A percentile compares a stretch with the other conserved stretches of the same genome.
Evolutionary conservation across 352 stramenopile species (phyloP).

Genomic region (Phytophthora capsici): DNA sequence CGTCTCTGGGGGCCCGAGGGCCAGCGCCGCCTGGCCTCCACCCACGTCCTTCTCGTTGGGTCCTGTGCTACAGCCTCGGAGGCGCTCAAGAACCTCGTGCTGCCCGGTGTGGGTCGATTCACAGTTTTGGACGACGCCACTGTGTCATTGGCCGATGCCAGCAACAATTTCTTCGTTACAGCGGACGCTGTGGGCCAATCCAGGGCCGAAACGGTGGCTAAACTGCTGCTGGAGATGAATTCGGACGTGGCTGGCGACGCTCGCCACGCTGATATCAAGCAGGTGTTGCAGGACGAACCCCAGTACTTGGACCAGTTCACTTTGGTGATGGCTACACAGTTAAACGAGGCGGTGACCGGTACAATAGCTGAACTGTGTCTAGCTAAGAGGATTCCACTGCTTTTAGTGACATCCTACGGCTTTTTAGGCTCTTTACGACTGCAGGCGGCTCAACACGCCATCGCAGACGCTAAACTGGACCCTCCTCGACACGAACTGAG

Average conservation of each 20-base stretch:
- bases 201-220: slow-evolving; percentile 80
- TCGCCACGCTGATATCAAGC: slow-evolving; percentile 50
- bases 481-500: slow-evolving; percentile 89
- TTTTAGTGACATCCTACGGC: slow-evolving; percentile 91
- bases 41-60: slow-evolving; percentile 92
- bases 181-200: slow-evolving; percentile 54
- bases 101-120: slow-evolving; percentile 91
- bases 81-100: slow-evolving; percentile 98
- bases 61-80: slow-evolving; percentile 94
- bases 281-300: slow-evolving; percentile 63
- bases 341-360: slow-evolving; percentile 64
- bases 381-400: slow-evolving; percentile 72
- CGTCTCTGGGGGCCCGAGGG: slow-evolving; percentile 97
- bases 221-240: slow-evolving; percentile 97
- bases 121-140: slow-evolving; percentile 93
- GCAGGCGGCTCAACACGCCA: slow-evolving; percentile 83
- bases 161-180: slow-evolving; percentile 96
- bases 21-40: slow-evolving; percentile 89
- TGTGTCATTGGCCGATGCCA: slow-evolving; percentile 77
- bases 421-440: slow-evolving; percentile 93
- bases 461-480: slow-evolving; percentile 92
- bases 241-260: slow-evolving; percentile 84
- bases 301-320: slow-evolving; percentile 73
- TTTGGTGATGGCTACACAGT: slow-evolving; percentile 90
- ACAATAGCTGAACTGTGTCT: slow-evolving; percentile 78